phyloP scores from a whole-genome alignment of 345 rosid genomes.

The Ricinus communis region DNA sequence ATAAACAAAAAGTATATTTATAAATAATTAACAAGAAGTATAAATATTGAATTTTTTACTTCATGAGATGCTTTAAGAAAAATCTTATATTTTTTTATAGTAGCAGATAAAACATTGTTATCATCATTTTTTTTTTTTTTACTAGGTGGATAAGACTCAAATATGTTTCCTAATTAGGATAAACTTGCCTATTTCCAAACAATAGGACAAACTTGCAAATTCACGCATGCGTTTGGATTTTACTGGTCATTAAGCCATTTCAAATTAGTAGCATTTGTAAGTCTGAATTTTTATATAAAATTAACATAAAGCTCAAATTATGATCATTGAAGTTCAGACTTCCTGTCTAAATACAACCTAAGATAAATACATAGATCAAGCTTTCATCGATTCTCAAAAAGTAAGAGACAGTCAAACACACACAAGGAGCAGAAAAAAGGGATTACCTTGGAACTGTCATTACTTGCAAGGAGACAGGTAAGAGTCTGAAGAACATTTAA shows the following conservation, averaged over 20 bases:
- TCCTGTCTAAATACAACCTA: neutral
- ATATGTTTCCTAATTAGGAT: no score
- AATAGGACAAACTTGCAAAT: no score
- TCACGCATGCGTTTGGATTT: no score
- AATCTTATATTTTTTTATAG: no score
- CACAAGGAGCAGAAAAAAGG: conserved; percentile 14
- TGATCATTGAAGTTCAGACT: neutral
- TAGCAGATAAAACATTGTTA: no score
- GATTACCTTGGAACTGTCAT: conserved; percentile 82
- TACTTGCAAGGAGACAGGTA: conserved; percentile 72
- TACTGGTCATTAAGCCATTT: neutral
- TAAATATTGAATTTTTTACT: no score
- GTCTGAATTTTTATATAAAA: neutral
- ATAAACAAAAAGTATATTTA: no score
- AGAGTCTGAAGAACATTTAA: conserved; percentile 84
- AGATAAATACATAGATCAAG: neutral
- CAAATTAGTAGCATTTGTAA: neutral
- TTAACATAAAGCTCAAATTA: neutral
- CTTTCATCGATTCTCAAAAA: neutral
- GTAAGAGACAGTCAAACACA: neutral
- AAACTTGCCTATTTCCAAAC: no score
- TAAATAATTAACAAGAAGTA: no score
- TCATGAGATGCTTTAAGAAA: no score
- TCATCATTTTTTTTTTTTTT: no score
- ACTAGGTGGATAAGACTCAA: no score